A percentile compares a stretch with the other conserved stretches of the same genome.
These are phyloP conservation scores for Alisma plantagoaquatica DNA, from an alignment of 106 monocot species.

Conservation along the genomic window DNA sequence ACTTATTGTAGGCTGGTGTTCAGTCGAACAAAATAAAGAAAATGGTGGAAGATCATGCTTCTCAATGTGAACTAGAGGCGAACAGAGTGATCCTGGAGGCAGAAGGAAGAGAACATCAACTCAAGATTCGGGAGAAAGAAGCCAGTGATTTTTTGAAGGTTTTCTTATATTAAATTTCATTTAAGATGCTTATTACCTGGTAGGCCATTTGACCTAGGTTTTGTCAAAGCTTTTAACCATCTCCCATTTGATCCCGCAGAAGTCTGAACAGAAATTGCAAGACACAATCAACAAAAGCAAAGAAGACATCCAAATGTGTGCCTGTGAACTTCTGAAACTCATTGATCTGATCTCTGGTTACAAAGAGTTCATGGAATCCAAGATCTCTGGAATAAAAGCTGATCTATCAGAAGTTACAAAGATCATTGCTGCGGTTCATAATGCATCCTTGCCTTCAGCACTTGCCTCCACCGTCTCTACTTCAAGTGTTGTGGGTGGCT, in stretches of 20 bases:
- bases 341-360: constrained; percentile 49
- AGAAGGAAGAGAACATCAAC: constrained; percentile 24
- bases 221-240: not conserved
- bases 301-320: constrained; percentile 50
- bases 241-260: constrained; percentile 26
- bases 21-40: constrained; percentile 26
- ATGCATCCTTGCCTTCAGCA: constrained; percentile 2
- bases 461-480: not conserved
- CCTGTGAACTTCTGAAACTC: constrained; percentile 33
- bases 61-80: constrained; percentile 35
- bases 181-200: too few relatives aligned
- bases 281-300: constrained; percentile 23
- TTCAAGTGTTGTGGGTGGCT: too few relatives aligned
- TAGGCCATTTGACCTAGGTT: too few relatives aligned
- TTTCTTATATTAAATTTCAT: not conserved
- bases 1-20: constrained; percentile 30
- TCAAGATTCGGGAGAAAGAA: constrained; percentile 45
- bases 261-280: constrained; percentile 33
- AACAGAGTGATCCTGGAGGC: constrained; percentile 25
- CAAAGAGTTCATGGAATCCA: constrained; percentile 57
- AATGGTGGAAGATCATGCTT: constrained; percentile 48
- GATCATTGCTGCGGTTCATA: constrained; percentile 16
- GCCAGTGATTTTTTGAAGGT: constrained; percentile 62
- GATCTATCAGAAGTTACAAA: constrained; percentile 28
- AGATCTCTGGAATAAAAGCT: constrained; percentile 19